A percentile compares a stretch with the other conserved stretches of the same genome.
phyloP scores from a whole-genome alignment of 208 protist species.

The Leishmania martiniquensis region DNA sequence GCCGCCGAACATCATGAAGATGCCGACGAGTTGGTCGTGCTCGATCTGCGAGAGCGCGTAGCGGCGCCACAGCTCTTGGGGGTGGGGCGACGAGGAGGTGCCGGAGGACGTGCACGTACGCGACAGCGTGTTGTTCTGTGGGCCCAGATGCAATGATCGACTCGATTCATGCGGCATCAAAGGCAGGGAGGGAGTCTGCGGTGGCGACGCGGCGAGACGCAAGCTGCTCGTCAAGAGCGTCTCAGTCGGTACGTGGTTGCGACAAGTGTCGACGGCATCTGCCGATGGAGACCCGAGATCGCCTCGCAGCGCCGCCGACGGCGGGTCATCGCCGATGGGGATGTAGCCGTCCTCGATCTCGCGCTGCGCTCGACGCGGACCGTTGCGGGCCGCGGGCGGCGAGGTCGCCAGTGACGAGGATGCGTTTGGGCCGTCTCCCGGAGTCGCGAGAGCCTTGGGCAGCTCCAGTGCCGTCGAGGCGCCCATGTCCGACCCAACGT shows the following conservation, averaged over 20 bases:
- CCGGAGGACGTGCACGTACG: slow-evolving; percentile 25
- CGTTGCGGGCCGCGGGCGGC: background rate
- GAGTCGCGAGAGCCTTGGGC: slow-evolving; percentile 1
- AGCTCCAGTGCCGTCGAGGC: background rate
- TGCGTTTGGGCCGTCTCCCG: background rate
- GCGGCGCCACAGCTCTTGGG: slow-evolving; percentile 41
- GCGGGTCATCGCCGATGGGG: slow-evolving; percentile 20
- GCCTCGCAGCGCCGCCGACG: slow-evolving; percentile 4
- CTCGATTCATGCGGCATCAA: background rate
- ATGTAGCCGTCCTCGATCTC: slow-evolving; percentile 33
- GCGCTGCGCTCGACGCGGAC: slow-evolving; percentile 19
- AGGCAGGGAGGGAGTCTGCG: slow-evolving; percentile 10
- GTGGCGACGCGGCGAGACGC: background rate
- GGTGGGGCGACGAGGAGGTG: background rate
- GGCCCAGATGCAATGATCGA: too few species aligned
- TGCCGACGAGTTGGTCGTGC: slow-evolving; percentile 78
- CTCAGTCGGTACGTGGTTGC: background rate
- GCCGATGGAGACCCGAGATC: background rate
- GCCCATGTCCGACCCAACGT: background rate
- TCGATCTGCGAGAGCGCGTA: slow-evolving; percentile 75
- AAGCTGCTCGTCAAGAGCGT: background rate
- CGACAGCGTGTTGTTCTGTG: background rate
- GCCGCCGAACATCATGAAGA: slow-evolving; percentile 87
- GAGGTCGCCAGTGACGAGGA: background rate
- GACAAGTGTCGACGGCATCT: background rate